Conservation (phyloP, 2,329 filamentous ascomycete species). For the Grosmannia huntii region DNA sequence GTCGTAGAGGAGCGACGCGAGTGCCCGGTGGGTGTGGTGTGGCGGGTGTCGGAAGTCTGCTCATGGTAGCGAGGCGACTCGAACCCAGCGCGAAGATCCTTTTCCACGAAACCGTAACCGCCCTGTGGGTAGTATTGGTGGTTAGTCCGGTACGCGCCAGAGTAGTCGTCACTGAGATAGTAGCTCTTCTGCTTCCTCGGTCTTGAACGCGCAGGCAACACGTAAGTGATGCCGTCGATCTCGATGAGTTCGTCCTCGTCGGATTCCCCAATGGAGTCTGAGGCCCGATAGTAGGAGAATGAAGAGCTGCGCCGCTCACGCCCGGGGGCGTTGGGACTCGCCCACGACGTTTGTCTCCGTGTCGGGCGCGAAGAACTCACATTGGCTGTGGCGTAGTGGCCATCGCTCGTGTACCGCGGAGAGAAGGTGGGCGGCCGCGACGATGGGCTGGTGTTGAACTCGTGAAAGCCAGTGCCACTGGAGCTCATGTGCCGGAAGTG, state of each 20-base stretch:
- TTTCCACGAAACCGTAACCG: conserved; percentile 21
- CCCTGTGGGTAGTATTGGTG: conserved; percentile 42
- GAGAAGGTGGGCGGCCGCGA: conserved; percentile 37
- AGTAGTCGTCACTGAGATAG: conserved; percentile 23
- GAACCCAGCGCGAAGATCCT: conserved; percentile 23
- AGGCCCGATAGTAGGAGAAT: conserved; percentile 45
- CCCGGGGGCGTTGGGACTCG: conserved; percentile 30
- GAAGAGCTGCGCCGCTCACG: conserved; percentile 40
- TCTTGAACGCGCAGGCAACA: conserved; percentile 38
- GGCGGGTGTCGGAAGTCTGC: conserved; percentile 20
- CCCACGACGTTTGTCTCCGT: conserved; percentile 32
- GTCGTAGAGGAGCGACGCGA: conserved; percentile 12
- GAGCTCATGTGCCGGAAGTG: conserved; percentile 33
- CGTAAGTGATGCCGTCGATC: conserved; percentile 37
- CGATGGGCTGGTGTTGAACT: conserved; percentile 25
- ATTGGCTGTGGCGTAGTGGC: conserved; percentile 52
- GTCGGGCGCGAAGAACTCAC: conserved; percentile 42
- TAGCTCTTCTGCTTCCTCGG: conserved; percentile 26
- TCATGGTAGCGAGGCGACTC: conserved; percentile 27
- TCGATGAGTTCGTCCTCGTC: conserved; percentile 50
- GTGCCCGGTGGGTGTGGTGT: conserved; percentile 25
- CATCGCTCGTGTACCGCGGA: conserved; percentile 48
- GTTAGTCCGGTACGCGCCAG: conserved; percentile 47
- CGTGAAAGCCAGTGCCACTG: conserved; percentile 21
- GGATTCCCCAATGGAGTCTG: conserved; percentile 47